A percentile compares a stretch with the other conserved stretches of the same genome.
phyloP scores from a whole-genome alignment of 2,329 filamentous ascomycete genomes.

The Colletotrichum horii region DNA sequence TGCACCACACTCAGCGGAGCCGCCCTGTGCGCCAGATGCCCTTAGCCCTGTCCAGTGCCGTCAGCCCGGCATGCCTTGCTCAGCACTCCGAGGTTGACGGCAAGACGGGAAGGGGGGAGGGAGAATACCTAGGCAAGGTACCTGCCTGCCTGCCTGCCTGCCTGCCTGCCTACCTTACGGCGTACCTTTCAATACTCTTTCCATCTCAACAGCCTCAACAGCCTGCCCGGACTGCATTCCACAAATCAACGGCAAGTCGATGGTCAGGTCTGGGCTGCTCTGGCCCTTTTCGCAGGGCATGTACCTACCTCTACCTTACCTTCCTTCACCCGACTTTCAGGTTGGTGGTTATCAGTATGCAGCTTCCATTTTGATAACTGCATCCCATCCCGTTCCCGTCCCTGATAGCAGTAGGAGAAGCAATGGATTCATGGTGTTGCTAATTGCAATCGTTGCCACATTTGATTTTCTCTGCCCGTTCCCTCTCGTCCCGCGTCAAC shows the following conservation, averaged over 20 bases:
- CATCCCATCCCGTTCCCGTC: not conserved
- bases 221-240: not conserved
- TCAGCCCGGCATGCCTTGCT: not conserved
- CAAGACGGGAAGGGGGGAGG: not conserved
- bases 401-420: not conserved
- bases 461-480: not conserved
- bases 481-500: not conserved
- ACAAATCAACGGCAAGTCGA: not conserved
- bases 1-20: not conserved
- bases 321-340: not conserved
- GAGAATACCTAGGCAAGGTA: too few species aligned
- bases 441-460: not conserved
- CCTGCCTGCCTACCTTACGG: too few species aligned
- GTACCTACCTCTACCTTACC: not conserved
- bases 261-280: not conserved
- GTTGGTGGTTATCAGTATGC: not conserved
- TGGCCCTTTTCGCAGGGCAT: not conserved
- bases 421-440: not conserved
- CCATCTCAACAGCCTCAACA: not conserved
- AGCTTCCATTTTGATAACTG: not conserved
- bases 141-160: too few species aligned
- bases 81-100: not conserved
- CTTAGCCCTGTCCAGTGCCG: not conserved
- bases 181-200: not conserved
- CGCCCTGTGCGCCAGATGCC: not conserved